phyloP scores from a whole-genome alignment of 75 land plant species.

The Gnetum montanum region DNA sequence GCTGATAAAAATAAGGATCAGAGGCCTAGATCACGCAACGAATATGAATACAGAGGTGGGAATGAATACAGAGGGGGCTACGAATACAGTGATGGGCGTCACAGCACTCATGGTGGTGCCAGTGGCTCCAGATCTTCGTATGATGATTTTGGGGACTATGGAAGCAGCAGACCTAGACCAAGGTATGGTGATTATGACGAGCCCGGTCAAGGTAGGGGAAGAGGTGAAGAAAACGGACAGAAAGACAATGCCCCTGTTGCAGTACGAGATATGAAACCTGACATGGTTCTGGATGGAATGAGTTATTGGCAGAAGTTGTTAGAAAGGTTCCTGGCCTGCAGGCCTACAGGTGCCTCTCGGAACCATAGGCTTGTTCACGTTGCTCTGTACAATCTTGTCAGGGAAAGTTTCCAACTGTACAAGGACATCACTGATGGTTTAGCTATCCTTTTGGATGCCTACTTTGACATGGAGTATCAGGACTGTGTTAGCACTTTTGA shows the following conservation, averaged over 20 bases:
- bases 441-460: constrained; percentile 56
- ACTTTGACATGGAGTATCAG: constrained; percentile 58
- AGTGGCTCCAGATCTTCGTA: constrained; percentile 6
- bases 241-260: constrained; percentile 17
- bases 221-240: constrained; percentile 19
- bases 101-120: not conserved
- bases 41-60: not conserved
- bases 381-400: constrained; percentile 60
- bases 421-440: constrained; percentile 56
- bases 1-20: constrained; percentile 3
- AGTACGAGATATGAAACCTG: constrained; percentile 53
- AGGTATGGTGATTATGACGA: constrained; percentile 11
- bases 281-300: constrained; percentile 41
- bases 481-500: constrained; percentile 41
- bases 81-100: constrained; percentile 6
- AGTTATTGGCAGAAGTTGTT: constrained; percentile 58
- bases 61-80: constrained; percentile 1
- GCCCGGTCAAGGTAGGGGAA: constrained; percentile 3
- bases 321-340: constrained; percentile 73
- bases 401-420: constrained; percentile 80
- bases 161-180: constrained; percentile 4
- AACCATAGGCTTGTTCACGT: constrained; percentile 54
- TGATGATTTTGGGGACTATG: not conserved
- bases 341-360: constrained; percentile 84
- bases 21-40: constrained; percentile 15